These are phyloP conservation scores for Lactifluus volemus DNA, from an alignment of 768 basidiomycete species.

Conservation along the genomic window DNA sequence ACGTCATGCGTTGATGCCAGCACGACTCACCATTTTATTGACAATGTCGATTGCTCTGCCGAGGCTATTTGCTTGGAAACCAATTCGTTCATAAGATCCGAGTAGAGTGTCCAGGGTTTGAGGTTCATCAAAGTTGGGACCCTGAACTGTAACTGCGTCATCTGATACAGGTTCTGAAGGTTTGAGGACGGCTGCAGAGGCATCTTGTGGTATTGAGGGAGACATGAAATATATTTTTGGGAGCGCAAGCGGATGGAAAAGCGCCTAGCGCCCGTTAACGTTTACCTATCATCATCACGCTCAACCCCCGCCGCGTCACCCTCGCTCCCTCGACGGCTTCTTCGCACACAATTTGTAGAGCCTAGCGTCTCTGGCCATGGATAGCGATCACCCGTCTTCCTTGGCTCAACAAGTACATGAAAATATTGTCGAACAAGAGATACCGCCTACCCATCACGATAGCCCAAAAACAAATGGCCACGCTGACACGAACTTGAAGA, in stretches of 20 bases:
- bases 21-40: constrained; percentile 72
- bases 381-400: background rate
- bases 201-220: constrained; percentile 40
- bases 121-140: constrained; percentile 76
- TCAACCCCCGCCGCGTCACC: constrained; percentile 5
- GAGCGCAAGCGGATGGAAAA: too few species aligned
- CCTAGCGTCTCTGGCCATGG: background rate
- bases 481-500: background rate
- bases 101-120: constrained; percentile 63
- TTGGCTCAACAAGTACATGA: background rate
- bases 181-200: constrained; percentile 70
- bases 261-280: background rate
- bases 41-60: constrained; percentile 85
- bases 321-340: background rate
- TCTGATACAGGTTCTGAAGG: constrained; percentile 64
- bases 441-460: background rate
- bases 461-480: background rate
- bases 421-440: background rate
- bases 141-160: constrained; percentile 63
- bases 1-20: background rate
- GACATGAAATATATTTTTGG: background rate
- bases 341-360: background rate
- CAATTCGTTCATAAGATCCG: constrained; percentile 77
- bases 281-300: background rate
- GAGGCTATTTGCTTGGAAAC: constrained; percentile 95